Base-by-base conservation (phyloP, 2,329 filamentous ascomycete species). In the Nemania sp. region DNA sequence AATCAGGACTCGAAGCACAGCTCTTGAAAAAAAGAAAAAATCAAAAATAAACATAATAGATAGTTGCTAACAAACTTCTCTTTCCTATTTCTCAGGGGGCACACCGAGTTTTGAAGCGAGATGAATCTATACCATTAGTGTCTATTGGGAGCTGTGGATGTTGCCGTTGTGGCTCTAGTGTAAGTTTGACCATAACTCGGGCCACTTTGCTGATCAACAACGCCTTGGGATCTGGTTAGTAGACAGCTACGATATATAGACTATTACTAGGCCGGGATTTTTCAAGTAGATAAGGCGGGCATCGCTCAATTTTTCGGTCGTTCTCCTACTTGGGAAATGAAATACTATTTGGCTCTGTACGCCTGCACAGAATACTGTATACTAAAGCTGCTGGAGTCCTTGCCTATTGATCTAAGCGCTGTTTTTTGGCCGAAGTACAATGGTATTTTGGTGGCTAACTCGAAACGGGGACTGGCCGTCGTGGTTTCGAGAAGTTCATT, bases 221-320 rank as follows among this genome's bases (percentile, higher is more conserved):
- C 26, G 26, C n/a, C 32, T 18, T 22, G 43, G n/a, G 8, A 27
- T 47, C 15, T 47, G 7, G 18, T 11, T 18, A 24, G 24, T 11
- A 58, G 41, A 35, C 13, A 22, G n/a, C 11, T 32, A 38, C 2
- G 18, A 27, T 27, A 13, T 43, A 29, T 10, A 29, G 32, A n/a
- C n/a, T n/a, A n/a, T 56, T 20, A 18, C 8, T 26, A 20, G 54
- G 35, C 20, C 35, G 32, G 7, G 18, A 20, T 8, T 45, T 47
- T 56, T 45, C 15, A 43, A n/a, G 22, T 57, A 24, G 54, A 20
- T 18, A 8, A 32, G 5, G 20, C 11, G 22, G 5, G 20, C 11
- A 18, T 47, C 35, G 55, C 55, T 58, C 38, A 43, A n/a, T 20
- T 58, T 38, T 35, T 59, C 57, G 57, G 57, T 24, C 45, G n/a